These are phyloP conservation scores for Kitagawia praeruptora DNA, from an alignment of 129 eudicot genomes.

Conservation along the genomic window DNA sequence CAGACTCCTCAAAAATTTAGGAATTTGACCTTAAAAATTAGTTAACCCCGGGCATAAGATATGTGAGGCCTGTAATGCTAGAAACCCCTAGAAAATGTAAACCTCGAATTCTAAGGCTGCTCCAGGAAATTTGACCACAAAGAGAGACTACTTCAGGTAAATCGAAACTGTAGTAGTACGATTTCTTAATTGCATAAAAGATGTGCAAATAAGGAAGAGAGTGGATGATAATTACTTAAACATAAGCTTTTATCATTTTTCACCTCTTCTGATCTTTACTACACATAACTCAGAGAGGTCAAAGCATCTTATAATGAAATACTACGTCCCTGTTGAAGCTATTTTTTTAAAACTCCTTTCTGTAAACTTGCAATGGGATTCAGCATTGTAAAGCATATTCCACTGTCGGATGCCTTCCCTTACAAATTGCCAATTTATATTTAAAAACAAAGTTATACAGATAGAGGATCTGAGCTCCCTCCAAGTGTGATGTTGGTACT, in stretches of 20 bases:
- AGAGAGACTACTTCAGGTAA: too few species aligned
- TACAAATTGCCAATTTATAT: neutral
- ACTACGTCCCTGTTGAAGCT: neutral
- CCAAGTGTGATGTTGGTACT: neutral
- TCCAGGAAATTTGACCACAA: neutral
- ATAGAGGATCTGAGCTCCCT: too few species aligned
- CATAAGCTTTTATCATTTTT: neutral
- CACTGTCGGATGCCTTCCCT: too few species aligned
- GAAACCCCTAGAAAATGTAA: too few species aligned
- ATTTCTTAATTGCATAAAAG: too few species aligned
- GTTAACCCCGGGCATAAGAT: too few species aligned
- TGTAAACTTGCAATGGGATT: neutral
- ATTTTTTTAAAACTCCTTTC: neutral
- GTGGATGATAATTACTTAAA: neutral
- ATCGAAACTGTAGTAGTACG: neutral
- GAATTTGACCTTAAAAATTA: too few species aligned
- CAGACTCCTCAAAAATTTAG: neutral
- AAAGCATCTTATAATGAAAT: neutral
- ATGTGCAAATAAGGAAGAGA: neutral
- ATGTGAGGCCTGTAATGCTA: too few species aligned
- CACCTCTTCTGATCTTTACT: neutral
- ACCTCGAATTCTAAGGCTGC: neutral
- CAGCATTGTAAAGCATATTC: neutral
- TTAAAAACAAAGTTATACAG: neutral
- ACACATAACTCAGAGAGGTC: neutral